Percentiles rank a stretch among this genome's conserved stretches.
phyloP scores from a whole-genome alignment of 768 basidiomycete species.

The Leccinum barrowsii region DNA sequence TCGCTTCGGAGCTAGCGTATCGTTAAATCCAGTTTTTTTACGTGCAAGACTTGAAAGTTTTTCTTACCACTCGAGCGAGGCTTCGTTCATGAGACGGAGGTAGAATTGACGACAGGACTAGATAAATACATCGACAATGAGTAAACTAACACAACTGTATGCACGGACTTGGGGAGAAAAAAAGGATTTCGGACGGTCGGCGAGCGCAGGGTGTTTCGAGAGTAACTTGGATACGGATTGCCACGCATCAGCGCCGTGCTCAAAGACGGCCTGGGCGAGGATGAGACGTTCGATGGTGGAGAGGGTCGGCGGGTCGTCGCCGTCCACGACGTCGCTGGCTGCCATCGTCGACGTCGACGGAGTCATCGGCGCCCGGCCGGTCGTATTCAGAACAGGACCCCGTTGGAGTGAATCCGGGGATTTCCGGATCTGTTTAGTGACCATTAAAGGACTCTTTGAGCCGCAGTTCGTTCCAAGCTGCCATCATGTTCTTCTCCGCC shows the following conservation, averaged over 20 bases:
- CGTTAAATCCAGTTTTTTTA: background rate
- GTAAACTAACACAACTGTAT: constrained; percentile 13
- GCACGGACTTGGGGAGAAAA: constrained; percentile 62
- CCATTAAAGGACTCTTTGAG: constrained; percentile 24
- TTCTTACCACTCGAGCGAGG: constrained; percentile 60
- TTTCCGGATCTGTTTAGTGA: constrained; percentile 9
- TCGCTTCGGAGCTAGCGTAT: constrained; percentile 46
- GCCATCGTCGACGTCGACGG: constrained; percentile 15
- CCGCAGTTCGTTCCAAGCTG: background rate
- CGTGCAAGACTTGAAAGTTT: background rate
- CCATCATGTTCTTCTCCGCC: constrained; percentile 42
- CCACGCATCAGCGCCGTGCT: constrained; percentile 74
- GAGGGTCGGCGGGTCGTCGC: constrained; percentile 13
- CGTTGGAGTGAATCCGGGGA: constrained; percentile 14
- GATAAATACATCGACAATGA: constrained; percentile 13
- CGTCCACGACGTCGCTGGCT: background rate
- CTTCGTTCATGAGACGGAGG: constrained; percentile 62
- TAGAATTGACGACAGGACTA: constrained; percentile 72
- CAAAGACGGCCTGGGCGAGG: constrained; percentile 83
- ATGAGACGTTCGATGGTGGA: constrained; percentile 67
- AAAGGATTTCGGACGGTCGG: constrained; percentile 53
- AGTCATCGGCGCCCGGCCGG: background rate
- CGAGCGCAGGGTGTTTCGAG: constrained; percentile 65
- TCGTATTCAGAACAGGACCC: background rate
- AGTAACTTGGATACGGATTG: constrained; percentile 60